A percentile compares a stretch with the other conserved stretches of the same genome.
These are phyloP conservation scores for Cucurbita moschata DNA, from an alignment of 306 rosid genomes.

Conservation along the genomic window DNA sequence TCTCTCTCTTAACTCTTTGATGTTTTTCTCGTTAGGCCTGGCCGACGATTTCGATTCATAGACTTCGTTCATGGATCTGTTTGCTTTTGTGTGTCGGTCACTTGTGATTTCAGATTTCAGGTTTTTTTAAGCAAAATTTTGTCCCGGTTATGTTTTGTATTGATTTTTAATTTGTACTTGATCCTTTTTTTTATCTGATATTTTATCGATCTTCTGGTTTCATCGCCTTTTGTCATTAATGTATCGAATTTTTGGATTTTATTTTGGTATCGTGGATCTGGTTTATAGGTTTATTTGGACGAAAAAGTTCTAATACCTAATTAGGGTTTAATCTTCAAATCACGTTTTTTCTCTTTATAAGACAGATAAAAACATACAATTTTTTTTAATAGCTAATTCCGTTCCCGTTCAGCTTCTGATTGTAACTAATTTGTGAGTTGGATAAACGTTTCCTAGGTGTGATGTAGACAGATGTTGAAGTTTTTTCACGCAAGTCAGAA, in stretches of 20 bases:
- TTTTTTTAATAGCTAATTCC: not conserved
- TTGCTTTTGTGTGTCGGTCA: not conserved
- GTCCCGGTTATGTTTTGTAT: not conserved
- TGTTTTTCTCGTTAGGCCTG: not conserved
- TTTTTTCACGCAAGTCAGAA: not conserved
- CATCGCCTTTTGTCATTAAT: not conserved
- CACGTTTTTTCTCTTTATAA: not conserved
- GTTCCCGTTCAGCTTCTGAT: not conserved
- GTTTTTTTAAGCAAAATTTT: not conserved
- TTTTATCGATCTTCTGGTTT: not conserved
- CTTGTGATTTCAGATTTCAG: not conserved
- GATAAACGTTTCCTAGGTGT: not conserved
- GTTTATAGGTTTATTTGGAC: not conserved
- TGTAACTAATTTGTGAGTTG: not conserved
- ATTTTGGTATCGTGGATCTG: not conserved
- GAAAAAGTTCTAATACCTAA: not conserved
- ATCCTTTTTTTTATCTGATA: not conserved
- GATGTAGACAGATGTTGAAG: not conserved
- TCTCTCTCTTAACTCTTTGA: not conserved
- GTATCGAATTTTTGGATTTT: not conserved
- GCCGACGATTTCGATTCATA: not conserved
- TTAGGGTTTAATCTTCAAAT: not conserved
- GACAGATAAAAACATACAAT: not conserved
- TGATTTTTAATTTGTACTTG: not conserved
- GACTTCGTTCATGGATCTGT: constrained; percentile 18